These are phyloP conservation scores for Mortierella sp. DNA, from an alignment of 371 early-diverging fungal species.

Conservation along the genomic window DNA sequence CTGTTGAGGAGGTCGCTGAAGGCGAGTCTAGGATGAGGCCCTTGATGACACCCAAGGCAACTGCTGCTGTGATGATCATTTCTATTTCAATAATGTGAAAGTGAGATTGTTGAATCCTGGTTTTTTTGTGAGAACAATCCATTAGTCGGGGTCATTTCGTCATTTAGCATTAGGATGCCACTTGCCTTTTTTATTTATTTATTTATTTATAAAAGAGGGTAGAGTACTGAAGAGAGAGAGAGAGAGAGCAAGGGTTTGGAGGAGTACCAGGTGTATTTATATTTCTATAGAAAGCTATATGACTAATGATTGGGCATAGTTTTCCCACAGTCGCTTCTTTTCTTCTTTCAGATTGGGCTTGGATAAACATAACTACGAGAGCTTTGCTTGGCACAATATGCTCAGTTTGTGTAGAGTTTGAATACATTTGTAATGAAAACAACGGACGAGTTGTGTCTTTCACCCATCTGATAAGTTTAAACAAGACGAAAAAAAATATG, in stretches of 20 bases:
- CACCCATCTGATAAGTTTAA: not conserved
- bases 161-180: not conserved
- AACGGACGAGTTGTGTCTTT: too few relatives aligned
- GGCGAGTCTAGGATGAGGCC: slow-evolving; percentile 13
- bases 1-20: not conserved
- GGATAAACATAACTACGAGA: too few relatives aligned
- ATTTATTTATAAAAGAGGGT: not conserved
- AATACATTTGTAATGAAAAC: too few relatives aligned
- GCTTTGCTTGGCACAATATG: too few relatives aligned
- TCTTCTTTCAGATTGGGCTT: too few relatives aligned
- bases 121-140: not conserved
- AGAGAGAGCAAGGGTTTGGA: not conserved
- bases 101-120: not conserved
- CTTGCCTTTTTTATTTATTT: not conserved
- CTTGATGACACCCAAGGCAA: slow-evolving; percentile 37
- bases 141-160: too few relatives aligned
- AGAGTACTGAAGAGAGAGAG: not conserved
- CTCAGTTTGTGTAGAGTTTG: too few relatives aligned
- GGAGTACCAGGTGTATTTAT: too few relatives aligned
- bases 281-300: too few relatives aligned
- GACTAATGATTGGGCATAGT: too few relatives aligned
- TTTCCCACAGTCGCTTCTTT: too few relatives aligned
- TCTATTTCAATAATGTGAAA: not conserved
- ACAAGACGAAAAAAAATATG: not conserved
- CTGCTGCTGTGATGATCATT: slow-evolving; percentile 55